These are phyloP conservation scores for Lolium multiflorum DNA, from an alignment of 176 grass and related monocot genomes.

Conservation along the genomic window DNA sequence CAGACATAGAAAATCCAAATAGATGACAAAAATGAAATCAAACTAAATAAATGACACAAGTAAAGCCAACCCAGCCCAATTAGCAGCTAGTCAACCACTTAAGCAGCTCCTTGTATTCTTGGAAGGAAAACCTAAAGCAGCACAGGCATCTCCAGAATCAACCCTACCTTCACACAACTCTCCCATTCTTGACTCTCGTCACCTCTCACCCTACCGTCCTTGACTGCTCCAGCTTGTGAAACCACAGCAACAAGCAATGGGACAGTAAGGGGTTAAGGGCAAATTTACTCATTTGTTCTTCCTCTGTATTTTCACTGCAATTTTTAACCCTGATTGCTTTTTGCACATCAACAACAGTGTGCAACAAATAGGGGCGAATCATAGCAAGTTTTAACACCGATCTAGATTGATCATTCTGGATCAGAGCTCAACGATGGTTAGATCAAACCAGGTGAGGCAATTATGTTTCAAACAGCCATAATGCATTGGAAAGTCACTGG, in stretches of 20 bases:
- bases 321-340: no score
- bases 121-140: background rate
- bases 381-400: background rate
- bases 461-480: background rate
- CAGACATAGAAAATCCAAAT: no score
- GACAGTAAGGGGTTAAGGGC: background rate
- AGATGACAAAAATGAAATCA: no score
- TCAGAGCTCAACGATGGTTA: background rate
- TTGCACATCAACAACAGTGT: no score
- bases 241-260: background rate
- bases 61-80: background rate
- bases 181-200: background rate
- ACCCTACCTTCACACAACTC: background rate
- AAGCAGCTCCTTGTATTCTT: background rate
- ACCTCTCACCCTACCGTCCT: background rate
- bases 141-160: background rate
- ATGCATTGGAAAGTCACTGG: background rate
- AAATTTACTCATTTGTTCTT: background rate
- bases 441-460: constrained; percentile 2
- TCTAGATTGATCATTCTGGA: background rate
- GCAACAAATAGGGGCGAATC: background rate
- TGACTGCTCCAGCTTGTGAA: background rate
- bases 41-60: no score
- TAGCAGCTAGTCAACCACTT: background rate
- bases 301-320: background rate